Base-by-base conservation (phyloP, 108 stramenopile species). In the Pinguiococcus pyrenoidosus region DNA sequence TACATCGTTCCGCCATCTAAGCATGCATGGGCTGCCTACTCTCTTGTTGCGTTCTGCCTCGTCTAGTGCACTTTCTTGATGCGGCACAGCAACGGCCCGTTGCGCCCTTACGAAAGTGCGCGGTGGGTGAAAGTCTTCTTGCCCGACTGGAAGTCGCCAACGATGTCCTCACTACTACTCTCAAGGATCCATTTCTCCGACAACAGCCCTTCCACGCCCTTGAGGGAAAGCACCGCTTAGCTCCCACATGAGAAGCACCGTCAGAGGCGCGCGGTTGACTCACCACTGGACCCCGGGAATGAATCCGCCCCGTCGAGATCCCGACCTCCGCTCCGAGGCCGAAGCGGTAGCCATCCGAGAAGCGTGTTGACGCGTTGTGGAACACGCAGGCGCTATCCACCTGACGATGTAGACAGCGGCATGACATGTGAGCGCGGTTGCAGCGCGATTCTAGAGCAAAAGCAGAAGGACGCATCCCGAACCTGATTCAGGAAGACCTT, bases 311-410 rank as follows among this genome's bases (percentile, higher is more conserved):
- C 6, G 96, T 98, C 16, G 84, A 83, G 37, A 98, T 90, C 7
- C 96, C 96, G 37, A 95, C 88, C 63, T 98, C 96, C 0, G 83
- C 96, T 32, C 96, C 96, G 30, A 98, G 49, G 13, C 96, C 96
- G 71, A 94, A 98, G 4, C 96, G 76, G 71, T 74, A 95, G 3
- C 96, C 96, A 71, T 98, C 96, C 4, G 92, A 83, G 70, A 94
- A 98, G 29, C 96, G 74, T 0, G 92, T 92, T 2, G 84, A 87
- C 10, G 89, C 87, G 68, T 98, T 98, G 66, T 92, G 85, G 72
- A 95, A 95, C 13, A 95, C 92, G 58, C 89, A 90, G 29, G 96
- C 92, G 21, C 87, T 81, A 73, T 89, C 91, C 16, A 92, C 89
- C 8, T 30, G 30, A 30, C 6, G 6, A 30, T 30, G 4, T 4